These are phyloP conservation scores for Balakata baccata DNA, from an alignment of 345 rosid species.

Conservation along the genomic window DNA sequence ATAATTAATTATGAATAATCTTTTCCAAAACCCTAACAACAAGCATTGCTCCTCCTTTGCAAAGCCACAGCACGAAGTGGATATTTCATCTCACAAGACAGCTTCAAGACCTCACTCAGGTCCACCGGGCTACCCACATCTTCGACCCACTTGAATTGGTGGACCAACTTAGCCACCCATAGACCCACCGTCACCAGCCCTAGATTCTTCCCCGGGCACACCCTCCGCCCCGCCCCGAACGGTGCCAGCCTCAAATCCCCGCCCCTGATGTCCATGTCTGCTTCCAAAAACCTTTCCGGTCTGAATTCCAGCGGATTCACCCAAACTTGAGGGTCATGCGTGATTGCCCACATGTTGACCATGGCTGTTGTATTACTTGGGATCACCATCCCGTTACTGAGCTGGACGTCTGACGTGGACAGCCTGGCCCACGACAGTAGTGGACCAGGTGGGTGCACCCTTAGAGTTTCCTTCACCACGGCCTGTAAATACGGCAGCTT, in stretches of 20 bases:
- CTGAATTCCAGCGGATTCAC: constrained; percentile 46
- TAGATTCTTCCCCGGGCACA: constrained; percentile 79
- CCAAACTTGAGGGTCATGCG: constrained; percentile 72
- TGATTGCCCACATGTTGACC: constrained; percentile 99
- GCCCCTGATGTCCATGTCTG: no score
- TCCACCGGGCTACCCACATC: constrained; percentile 44
- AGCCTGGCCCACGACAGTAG: constrained; percentile 87
- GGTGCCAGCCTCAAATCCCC: constrained; percentile 79
- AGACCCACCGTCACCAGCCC: constrained; percentile 61
- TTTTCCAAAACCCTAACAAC: no score
- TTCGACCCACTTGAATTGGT: constrained; percentile 53
- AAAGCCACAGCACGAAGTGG: constrained; percentile 55
- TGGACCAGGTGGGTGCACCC: constrained; percentile 94
- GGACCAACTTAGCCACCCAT: constrained; percentile 77
- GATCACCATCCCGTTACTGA: constrained; percentile 70
- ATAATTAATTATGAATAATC: no score
- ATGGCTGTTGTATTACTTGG: constrained; percentile 83
- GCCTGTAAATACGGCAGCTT: constrained; percentile 68
- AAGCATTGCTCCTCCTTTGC: no score
- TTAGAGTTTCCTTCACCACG: constrained; percentile 64
- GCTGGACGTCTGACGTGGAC: constrained; percentile 73
- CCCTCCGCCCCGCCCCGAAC: constrained; percentile 88
- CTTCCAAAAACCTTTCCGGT: constrained; percentile 80
- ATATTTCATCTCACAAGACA: constrained; percentile 86
- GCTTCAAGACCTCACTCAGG: constrained; percentile 65